Base-by-base conservation (phyloP, 2,329 filamentous ascomycete genomes). In the Sporothrix luriei region DNA sequence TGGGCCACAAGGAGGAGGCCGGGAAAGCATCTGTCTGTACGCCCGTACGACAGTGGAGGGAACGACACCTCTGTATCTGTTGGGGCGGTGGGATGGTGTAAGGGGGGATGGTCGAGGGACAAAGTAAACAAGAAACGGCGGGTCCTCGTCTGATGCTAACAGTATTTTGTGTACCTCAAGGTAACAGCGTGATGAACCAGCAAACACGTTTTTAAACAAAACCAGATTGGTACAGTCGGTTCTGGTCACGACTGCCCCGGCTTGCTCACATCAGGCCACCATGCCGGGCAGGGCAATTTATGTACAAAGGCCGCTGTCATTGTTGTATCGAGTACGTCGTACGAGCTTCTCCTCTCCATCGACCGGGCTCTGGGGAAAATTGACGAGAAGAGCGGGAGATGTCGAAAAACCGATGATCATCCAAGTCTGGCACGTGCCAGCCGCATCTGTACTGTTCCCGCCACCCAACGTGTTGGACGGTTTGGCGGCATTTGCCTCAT, bases 351-450 rank as follows among this genome's bases (percentile, higher is more conserved):
- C 33, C 57, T 46, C 40, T 62, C 57, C 38, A 62, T n/a, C n/a
- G 33, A 62, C 57, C 57, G 13, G 57, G 57, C n/a, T 46, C 38
- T 26, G 38, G 38, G 38, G 40, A 46, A 24, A 19, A 40, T 10
- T 16, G 24, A 57, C 40, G 55, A 33, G 29, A 38, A 29, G 55
- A 19, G 55, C 55, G 55, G 55, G 21, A 62, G 38, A 26, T 16
- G 11, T 57, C 29, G 33, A 40, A 33, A 59, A 59, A 24, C 38
- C 55, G 55, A 59, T 19, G 55, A 59, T 43, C 55, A 59, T 43
- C 0, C 21, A 48, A 21, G 59, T 40, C n/a, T 62, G 59, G 59
- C 57, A 62, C 57, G 57, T 62, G 57, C 57, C 38, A 62, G 38
- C 40, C 16, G 54, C 29, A 59, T 2, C 2, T 33, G 49, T 24